phyloP scores from a whole-genome alignment of 345 rosid species.

The Orychophragmus violaceus region DNA sequence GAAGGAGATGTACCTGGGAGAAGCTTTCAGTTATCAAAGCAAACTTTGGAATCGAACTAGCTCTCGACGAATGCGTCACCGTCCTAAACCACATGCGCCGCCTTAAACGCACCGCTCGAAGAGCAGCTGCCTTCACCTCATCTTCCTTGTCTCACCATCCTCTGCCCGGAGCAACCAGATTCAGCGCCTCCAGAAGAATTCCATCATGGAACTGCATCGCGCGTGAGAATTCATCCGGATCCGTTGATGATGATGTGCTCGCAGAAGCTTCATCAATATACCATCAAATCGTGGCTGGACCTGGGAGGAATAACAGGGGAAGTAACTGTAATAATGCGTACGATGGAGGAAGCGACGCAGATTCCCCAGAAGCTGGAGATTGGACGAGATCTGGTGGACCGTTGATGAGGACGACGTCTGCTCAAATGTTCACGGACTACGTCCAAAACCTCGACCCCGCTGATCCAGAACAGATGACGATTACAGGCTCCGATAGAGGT shows the following conservation, averaged over 20 bases:
- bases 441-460: constrained; percentile 53
- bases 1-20: constrained; percentile 98
- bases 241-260: constrained; percentile 68
- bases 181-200: constrained; percentile 79
- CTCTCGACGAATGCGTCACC: constrained; percentile 86
- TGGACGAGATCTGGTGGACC: constrained; percentile 99
- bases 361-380: constrained; percentile 56
- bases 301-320: constrained; percentile 28
- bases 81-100: constrained; percentile 94
- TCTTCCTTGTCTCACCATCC: constrained; percentile 59
- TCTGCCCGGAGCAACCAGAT: constrained; percentile 37
- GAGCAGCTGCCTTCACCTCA: constrained; percentile 57
- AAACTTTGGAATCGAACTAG: constrained; percentile 88
- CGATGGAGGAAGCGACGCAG: constrained; percentile 89
- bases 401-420: constrained; percentile 85
- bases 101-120: constrained; percentile 72
- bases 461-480: constrained; percentile 31
- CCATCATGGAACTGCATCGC: constrained; percentile 99
- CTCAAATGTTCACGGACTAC: constrained; percentile 65
- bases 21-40: constrained; percentile 98
- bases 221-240: constrained; percentile 84
- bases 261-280: constrained; percentile 32
- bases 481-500: no score
- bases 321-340: constrained; percentile 16
- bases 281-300: constrained; percentile 38